phyloP scores from a whole-genome alignment of 169 alveolate genomes.

The Prorocentrum cordatum region DNA sequence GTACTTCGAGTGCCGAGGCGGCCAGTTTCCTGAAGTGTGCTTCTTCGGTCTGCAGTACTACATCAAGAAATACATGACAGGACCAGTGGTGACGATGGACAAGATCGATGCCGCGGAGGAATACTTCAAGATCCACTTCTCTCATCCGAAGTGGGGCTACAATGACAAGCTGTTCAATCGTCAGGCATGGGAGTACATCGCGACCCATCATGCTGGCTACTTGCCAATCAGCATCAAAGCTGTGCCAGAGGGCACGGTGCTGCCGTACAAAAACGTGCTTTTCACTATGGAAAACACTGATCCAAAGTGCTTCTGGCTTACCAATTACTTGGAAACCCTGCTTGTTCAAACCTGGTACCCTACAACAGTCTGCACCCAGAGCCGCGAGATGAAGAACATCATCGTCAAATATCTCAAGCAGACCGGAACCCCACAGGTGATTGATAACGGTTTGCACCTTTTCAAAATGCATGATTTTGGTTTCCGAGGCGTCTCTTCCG shows the following conservation, averaged over 20 bases:
- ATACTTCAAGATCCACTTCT: conserved; percentile 2
- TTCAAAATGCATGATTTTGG: conserved; percentile 59
- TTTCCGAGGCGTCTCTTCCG: conserved; percentile 61
- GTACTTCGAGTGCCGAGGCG: conserved; percentile 40
- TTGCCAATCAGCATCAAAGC: conserved; percentile 51
- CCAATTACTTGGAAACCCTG: conserved; percentile 32
- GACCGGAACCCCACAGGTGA: too few species aligned
- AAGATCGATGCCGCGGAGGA: conserved; percentile 33
- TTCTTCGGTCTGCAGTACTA: conserved; percentile 48
- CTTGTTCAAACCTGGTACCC: conserved; percentile 57
- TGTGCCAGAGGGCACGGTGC: conserved; percentile 18
- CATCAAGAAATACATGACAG: conserved; percentile 12
- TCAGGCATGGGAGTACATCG: conserved; percentile 18
- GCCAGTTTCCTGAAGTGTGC: conserved; percentile 16
- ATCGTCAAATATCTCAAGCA: not conserved
- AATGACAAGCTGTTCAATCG: conserved; percentile 13
- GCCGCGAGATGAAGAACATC: conserved; percentile 17
- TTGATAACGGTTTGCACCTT: too few species aligned
- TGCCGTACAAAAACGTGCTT: conserved; percentile 16
- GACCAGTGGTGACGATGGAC: conserved; percentile 9
- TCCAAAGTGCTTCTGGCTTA: conserved; percentile 41
- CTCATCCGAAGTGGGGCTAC: too few species aligned
- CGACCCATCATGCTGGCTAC: conserved; percentile 17
- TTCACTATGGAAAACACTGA: conserved; percentile 47
- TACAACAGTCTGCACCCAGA: conserved; percentile 14